Conservation (phyloP, 140 eudicot genomes). For the Bidens hawaiensis region DNA sequence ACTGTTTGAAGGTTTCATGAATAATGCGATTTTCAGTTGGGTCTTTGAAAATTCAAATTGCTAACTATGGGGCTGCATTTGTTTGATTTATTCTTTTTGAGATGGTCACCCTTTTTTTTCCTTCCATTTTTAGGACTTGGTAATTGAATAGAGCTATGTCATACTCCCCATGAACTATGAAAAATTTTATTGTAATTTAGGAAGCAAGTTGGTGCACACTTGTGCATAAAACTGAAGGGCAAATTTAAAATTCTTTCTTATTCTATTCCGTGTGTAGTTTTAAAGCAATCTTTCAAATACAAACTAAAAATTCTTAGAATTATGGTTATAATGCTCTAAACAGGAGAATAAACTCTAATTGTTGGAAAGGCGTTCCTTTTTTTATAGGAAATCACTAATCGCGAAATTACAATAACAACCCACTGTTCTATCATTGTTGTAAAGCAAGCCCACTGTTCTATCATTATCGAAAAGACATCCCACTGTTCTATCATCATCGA, state of each 20-base stretch:
- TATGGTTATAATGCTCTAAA: not conserved
- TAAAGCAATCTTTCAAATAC: not conserved
- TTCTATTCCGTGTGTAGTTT: not conserved
- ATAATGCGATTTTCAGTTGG: not conserved
- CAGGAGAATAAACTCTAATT: not conserved
- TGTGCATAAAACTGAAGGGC: not conserved
- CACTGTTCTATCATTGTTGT: too few relatives aligned
- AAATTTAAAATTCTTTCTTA: not conserved
- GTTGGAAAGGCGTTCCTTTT: not conserved
- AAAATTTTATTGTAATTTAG: not conserved
- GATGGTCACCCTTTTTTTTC: not conserved
- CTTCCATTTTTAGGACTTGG: not conserved
- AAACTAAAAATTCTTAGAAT: not conserved
- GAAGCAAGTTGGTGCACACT: not conserved
- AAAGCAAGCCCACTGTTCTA: slow-evolving; percentile 7
- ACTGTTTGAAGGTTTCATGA: not conserved
- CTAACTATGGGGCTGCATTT: not conserved
- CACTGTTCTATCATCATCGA: not conserved
- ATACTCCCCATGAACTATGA: not conserved
- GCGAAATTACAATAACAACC: too few relatives aligned
- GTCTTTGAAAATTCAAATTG: not conserved
- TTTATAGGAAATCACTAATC: not conserved
- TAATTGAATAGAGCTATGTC: not conserved
- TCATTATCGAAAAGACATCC: too few relatives aligned
- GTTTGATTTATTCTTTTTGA: not conserved